Evolutionary conservation across 179 eudicot species (phyloP).

Genomic region (Dionaea muscipula): DNA sequence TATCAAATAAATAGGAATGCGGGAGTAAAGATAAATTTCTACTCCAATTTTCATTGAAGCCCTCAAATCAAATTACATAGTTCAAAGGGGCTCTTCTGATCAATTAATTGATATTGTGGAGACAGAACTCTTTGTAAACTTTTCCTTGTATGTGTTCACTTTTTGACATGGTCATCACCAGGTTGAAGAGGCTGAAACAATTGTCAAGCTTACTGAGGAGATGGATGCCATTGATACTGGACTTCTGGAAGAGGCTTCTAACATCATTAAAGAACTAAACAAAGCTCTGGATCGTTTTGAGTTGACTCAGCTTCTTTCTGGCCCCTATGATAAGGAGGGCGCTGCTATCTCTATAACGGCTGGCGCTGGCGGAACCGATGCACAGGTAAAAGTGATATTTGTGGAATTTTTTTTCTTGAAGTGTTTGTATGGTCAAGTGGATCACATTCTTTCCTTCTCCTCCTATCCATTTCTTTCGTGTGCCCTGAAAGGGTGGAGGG

Average conservation of each 20-base stretch:
- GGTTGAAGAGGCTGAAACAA: constrained; percentile 92
- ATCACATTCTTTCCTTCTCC: neutral
- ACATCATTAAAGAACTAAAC: constrained; percentile 57
- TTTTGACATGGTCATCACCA: constrained; percentile 13
- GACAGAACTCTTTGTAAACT: neutral
- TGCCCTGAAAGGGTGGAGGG: neutral
- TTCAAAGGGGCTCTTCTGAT: too few relatives aligned
- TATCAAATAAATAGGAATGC: too few relatives aligned
- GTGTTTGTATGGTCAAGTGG: neutral
- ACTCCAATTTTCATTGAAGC: too few relatives aligned
- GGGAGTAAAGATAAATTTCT: too few relatives aligned
- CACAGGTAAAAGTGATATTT: constrained; percentile 51
- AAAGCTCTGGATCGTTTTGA: constrained; percentile 80
- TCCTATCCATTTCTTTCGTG: neutral
- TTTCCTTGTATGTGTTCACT: too few relatives aligned
- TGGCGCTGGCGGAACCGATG: constrained; percentile 99
- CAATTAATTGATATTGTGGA: neutral
- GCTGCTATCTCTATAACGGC: constrained; percentile 77
- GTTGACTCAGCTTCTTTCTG: constrained; percentile 80
- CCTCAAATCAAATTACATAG: too few relatives aligned
- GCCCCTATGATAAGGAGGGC: constrained; percentile 94
- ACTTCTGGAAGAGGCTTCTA: constrained; percentile 75
- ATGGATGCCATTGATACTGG: constrained; percentile 77
- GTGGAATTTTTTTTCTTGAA: neutral
- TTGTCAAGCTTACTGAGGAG: constrained; percentile 82